A percentile compares a stretch with the other conserved stretches of the same genome.
These are phyloP conservation scores for Microbotryum saponariae DNA, from an alignment of 1,284 basidiomycete species.

Conservation along the genomic window DNA sequence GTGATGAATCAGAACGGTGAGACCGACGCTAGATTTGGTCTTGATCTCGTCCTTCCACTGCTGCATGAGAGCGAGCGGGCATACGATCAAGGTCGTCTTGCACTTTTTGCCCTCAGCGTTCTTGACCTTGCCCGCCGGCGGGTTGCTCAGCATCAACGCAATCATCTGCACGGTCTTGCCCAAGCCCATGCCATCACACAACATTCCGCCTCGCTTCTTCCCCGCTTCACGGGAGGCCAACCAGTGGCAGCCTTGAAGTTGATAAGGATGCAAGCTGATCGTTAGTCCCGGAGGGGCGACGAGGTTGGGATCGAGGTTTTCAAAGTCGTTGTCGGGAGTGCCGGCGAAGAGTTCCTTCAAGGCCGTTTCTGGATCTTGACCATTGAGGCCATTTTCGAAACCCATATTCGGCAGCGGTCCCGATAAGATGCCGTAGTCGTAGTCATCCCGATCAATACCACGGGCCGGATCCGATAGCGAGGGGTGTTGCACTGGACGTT, in stretches of 20 bases:
- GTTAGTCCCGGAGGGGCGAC: conserved; percentile 6
- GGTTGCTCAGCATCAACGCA: conserved; percentile 31
- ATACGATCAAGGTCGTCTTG: conserved; percentile 36
- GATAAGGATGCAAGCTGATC: conserved; percentile 33
- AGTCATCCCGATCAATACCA: not conserved
- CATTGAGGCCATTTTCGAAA: conserved; percentile 10
- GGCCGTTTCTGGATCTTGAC: conserved; percentile 18
- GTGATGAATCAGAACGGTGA: conserved; percentile 73
- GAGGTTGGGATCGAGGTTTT: not conserved
- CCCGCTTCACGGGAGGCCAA: conserved; percentile 27
- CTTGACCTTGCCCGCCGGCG: conserved; percentile 7
- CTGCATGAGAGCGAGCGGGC: conserved; percentile 59
- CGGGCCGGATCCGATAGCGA: not conserved
- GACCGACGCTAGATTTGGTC: conserved; percentile 60
- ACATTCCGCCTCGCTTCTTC: conserved; percentile 33
- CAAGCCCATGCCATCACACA: conserved; percentile 37
- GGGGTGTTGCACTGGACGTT: not conserved
- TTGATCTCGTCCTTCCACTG: conserved; percentile 86
- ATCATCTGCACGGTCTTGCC: conserved; percentile 35
- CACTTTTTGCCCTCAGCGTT: conserved; percentile 1
- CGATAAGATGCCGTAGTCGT: not conserved
- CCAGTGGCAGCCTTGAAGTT: conserved; percentile 34
- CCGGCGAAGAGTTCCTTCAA: conserved; percentile 27
- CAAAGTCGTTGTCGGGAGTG: conserved; percentile 15
- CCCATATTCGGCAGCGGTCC: conserved; percentile 2